These are phyloP conservation scores for Fremontodendron californicum DNA, from an alignment of 345 rosid species.

Conservation along the genomic window DNA sequence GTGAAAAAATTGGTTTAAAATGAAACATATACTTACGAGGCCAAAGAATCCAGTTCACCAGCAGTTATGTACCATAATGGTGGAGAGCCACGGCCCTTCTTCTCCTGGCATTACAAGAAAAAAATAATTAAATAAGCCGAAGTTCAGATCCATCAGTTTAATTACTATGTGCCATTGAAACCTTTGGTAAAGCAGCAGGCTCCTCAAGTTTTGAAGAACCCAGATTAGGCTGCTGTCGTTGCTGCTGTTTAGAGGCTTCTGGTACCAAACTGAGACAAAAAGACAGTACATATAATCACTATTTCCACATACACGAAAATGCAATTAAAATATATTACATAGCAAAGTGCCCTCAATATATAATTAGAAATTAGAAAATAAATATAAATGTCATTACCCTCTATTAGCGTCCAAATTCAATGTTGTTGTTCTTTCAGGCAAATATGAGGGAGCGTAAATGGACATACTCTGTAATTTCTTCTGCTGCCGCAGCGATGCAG, in stretches of 20 bases:
- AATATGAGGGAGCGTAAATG: conserved; percentile 42
- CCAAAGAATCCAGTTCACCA: conserved; percentile 63
- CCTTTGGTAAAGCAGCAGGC: conserved; percentile 59
- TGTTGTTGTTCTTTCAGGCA: conserved; percentile 41
- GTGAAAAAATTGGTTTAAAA: not conserved
- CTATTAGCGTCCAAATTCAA: conserved; percentile 41
- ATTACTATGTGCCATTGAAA: conserved; percentile 19
- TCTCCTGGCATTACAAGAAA: conserved; percentile 51
- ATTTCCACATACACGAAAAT: not conserved
- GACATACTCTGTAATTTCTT: conserved; percentile 67
- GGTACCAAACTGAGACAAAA: conserved; percentile 39
- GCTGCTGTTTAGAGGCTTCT: conserved; percentile 37
- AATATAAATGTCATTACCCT: conserved; percentile 32
- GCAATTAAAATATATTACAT: conserved; percentile 6
- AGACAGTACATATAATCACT: not conserved
- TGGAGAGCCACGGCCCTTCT: conserved; percentile 67
- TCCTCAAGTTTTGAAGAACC: conserved; percentile 38
- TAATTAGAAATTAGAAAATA: not conserved
- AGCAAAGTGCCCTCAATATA: not conserved
- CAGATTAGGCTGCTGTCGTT: conserved; percentile 17
- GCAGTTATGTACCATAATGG: conserved; percentile 72
- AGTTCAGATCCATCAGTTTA: not conserved
- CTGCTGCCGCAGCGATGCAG: conserved; percentile 67
- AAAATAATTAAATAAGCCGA: not conserved
- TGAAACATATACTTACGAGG: conserved; percentile 50